Base-by-base conservation (phyloP, 2,329 filamentous ascomycete species). In the Talaromyces sp. region DNA sequence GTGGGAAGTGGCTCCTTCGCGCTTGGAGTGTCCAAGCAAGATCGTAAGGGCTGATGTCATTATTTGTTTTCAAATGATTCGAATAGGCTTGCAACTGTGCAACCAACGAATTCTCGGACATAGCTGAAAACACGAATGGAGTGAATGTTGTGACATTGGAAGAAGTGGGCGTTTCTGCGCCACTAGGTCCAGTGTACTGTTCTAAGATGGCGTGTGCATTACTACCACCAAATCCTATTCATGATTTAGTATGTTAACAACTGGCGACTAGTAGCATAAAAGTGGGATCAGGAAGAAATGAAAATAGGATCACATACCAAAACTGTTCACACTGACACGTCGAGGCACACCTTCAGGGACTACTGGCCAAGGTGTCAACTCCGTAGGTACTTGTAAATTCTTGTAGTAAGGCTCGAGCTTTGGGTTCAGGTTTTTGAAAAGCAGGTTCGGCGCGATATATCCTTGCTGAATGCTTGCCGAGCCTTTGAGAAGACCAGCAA, bases 1-100 rank as follows among this genome's bases (percentile, higher is more conserved):
- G 5, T 11, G 40, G n/a, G 12, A 48, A 21, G n/a, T 46, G 57
- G 12, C 40, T 48, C 16, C 40, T 28, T n/a, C 40, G 52, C 11
- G 37, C 6, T 63, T 70, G 67, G 75, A 73, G 56, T 76, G 75
- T 86, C 73, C 88, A 88, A 0, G 86, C 82, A 1, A 89, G 74
- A 63, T 84, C 76, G 1, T 81, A 76, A 2, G 88, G 69, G 0
- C 82, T 81, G 0, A 72, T 40, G 1, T 80, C 80, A 4, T 82
- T 79, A 0, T 81, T 77, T 44, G 81, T 76, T n/a, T 81, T 79
- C 63, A 88, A 79, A 74, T 80, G 84, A 5, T 23, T 8, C 25
- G 44, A 46, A n/a, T 62, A 62, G 12, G 39, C 25, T 23, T 46
- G n/a, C 7, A 62, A 25, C 6, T 40, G 35, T n/a, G 39, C 40